phyloP scores from a whole-genome alignment of 2,329 filamentous ascomycete species.

The Penicillium aurantiogriseum region DNA sequence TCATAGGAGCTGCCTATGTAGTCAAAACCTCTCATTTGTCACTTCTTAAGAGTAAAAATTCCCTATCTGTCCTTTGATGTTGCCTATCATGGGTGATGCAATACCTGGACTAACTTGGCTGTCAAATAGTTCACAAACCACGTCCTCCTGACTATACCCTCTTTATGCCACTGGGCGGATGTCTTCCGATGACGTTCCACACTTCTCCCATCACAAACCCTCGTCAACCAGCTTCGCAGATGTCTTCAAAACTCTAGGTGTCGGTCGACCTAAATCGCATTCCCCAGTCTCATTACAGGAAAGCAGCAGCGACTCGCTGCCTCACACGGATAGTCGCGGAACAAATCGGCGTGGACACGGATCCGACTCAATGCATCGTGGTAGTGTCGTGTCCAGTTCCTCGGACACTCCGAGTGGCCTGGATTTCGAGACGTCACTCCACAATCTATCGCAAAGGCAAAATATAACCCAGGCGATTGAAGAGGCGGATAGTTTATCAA shows the following conservation, averaged over 20 bases:
- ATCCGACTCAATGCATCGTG: constrained; percentile 44
- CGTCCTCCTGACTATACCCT: neutral
- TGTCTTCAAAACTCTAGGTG: constrained; percentile 45
- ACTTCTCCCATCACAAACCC: constrained; percentile 34
- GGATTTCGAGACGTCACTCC: constrained; percentile 40
- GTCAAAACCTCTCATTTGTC: constrained; percentile 4
- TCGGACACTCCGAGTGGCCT: constrained; percentile 39
- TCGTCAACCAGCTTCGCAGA: constrained; percentile 42
- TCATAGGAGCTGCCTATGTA: constrained; percentile 12
- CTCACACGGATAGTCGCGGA: constrained; percentile 35
- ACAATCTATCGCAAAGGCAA: constrained; percentile 35
- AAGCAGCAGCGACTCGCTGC: constrained; percentile 31
- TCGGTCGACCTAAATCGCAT: constrained; percentile 39
- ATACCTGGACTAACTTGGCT: constrained; percentile 16
- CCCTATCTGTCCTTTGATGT: neutral
- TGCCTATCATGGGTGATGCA: constrained; percentile 6
- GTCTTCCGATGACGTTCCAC: constrained; percentile 45
- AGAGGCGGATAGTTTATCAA: constrained; percentile 39
- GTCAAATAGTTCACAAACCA: neutral
- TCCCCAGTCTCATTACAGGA: constrained; percentile 36
- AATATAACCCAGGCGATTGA: constrained; percentile 38
- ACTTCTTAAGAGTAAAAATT: constrained; percentile 9
- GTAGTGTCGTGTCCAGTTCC: constrained; percentile 39
- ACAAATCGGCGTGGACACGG: constrained; percentile 35
- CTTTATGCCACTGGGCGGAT: constrained; percentile 31